Evolutionary conservation across 2,329 filamentous ascomycete genomes (phyloP).

Genomic region (Pseudogymnoascus sp.): DNA sequence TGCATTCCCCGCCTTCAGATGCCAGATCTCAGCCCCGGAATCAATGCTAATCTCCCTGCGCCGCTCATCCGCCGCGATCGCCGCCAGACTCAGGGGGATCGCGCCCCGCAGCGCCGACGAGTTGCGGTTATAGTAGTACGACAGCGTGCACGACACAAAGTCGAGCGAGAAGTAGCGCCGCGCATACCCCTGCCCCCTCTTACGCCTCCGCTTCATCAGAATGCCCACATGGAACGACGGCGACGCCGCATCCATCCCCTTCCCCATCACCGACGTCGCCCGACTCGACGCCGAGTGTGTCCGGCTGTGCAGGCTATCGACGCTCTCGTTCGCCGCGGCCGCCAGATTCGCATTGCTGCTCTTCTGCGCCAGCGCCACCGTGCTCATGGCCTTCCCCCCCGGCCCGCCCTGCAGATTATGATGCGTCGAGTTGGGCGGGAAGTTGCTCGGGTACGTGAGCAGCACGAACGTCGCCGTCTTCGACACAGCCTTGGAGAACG

Average conservation of each 20-base stretch:
- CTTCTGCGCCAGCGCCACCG: conserved; percentile 10
- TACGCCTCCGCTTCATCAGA: conserved; percentile 81
- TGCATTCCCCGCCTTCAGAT: conserved; percentile 71
- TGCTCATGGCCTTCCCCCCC: conserved; percentile 19
- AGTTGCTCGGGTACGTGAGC: conserved; percentile 81
- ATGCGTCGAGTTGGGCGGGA: conserved; percentile 65
- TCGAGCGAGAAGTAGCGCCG: conserved; percentile 93
- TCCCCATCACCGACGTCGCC: conserved; percentile 43
- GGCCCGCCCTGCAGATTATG: conserved; percentile 43
- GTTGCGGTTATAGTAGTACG: conserved; percentile 92
- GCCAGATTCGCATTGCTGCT: background rate
- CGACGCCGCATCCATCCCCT: conserved; percentile 37
- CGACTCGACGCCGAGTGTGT: conserved; percentile 25
- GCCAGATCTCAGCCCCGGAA: conserved; percentile 95
- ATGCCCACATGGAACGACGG: conserved; percentile 70
- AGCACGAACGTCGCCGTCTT: conserved; percentile 94
- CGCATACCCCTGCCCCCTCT: conserved; percentile 89
- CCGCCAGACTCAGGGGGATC: conserved; percentile 84
- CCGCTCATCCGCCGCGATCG: conserved; percentile 80
- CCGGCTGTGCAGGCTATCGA: conserved; percentile 53
- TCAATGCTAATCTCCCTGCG: conserved; percentile 91
- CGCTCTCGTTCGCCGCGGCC: conserved; percentile 30
- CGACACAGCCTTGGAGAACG: conserved; percentile 89
- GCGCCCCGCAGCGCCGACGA: conserved; percentile 87
- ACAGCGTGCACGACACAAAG: conserved; percentile 86